Base-by-base conservation (phyloP, 2,329 filamentous ascomycete species). In the Penicillium decumbens region DNA sequence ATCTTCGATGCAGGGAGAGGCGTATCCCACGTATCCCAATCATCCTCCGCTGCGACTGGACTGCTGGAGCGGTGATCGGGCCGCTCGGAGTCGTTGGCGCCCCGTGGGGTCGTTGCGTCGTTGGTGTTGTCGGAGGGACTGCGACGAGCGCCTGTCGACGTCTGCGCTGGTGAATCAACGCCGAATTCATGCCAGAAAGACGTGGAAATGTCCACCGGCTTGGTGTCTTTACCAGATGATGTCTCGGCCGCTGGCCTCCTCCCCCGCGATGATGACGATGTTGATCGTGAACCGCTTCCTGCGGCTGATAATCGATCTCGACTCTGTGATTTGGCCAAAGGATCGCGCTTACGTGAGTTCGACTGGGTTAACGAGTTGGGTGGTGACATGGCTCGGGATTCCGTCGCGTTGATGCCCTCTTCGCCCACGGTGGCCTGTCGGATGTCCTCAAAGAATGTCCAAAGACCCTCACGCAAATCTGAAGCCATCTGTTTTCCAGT, bases 341-440 rank as follows among this genome's bases (percentile, higher is more conserved):
- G 67, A 27, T 27, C 38, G 12, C 20, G 38, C 23, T 40, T 40
- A 23, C 23, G 38, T 27, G 38, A 40, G 23, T 27, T 40, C 20
- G 20, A 27, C 23, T 23, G 38, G 6, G 38, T 27, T 40, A 40
- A 27, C n/a, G 38, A 40, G 23, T 27, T 40, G 23, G 62, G 32
- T n/a, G 60, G 54, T 41, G 68, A 60, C 53, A 65, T 56, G 48
- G 64, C 60, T 50, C 72, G 58, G 53, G 70, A 65, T 53, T 71
- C 68, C 29, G 72, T 73, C 37, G 82, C 84, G 52, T 77, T 83
- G 55, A 89, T 82, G 13, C 84, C 88, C 73, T 98, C 93, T 47
- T 98, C 93, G 23, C 93, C 93, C 6, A 98, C 90, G 0, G 93
- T 95, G 12, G 92, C 95, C 71, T 97, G 93, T 58, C 91, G 81